Evolutionary conservation across 495 filamentous ascomycete genomes (phyloP).

Genomic region (Arthonia radiata): DNA sequence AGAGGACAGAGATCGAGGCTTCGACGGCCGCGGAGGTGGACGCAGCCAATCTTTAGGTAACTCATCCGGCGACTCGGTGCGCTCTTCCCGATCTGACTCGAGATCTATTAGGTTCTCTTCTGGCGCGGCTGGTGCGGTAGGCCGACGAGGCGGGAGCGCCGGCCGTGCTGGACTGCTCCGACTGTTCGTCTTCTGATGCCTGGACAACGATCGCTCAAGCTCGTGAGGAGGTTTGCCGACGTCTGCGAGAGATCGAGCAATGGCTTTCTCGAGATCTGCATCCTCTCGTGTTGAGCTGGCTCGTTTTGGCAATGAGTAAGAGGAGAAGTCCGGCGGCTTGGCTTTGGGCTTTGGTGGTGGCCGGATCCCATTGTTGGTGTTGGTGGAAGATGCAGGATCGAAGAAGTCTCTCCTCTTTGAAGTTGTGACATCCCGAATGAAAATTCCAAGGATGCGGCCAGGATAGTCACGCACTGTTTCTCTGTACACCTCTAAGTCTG

Average conservation of each 20-base stretch:
- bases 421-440: conserved; percentile 87
- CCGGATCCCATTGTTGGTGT: conserved; percentile 4
- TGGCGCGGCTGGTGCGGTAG: conserved; percentile 3
- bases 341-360: conserved; percentile 2
- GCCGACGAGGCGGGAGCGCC: conserved; percentile 7
- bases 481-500: conserved; percentile 90
- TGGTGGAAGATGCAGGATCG: conserved; percentile 28
- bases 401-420: conserved; percentile 44
- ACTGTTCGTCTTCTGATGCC: conserved; percentile 3
- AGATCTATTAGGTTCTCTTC: conserved; percentile 3
- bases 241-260: conserved; percentile 14
- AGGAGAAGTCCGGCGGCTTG: too few species aligned
- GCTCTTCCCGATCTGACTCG: conserved; percentile 8
- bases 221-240: conserved; percentile 8
- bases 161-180: conserved; percentile 9
- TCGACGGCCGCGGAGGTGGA: conserved; percentile 10
- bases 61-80: conserved; percentile 14
- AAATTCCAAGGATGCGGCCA: conserved; percentile 56
- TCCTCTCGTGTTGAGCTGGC: conserved; percentile 8
- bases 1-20: conserved; percentile 9
- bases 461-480: conserved; percentile 71
- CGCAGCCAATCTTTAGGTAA: conserved; percentile 3
- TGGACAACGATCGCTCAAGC: conserved; percentile 8
- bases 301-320: conserved; percentile 5
- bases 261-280: conserved; percentile 13